Percentiles rank a stretch among this genome's conserved stretches.
Evolutionary conservation across 1,284 basidiomycete genomes (phyloP).

Genomic region (Volvariella surrecta): DNA sequence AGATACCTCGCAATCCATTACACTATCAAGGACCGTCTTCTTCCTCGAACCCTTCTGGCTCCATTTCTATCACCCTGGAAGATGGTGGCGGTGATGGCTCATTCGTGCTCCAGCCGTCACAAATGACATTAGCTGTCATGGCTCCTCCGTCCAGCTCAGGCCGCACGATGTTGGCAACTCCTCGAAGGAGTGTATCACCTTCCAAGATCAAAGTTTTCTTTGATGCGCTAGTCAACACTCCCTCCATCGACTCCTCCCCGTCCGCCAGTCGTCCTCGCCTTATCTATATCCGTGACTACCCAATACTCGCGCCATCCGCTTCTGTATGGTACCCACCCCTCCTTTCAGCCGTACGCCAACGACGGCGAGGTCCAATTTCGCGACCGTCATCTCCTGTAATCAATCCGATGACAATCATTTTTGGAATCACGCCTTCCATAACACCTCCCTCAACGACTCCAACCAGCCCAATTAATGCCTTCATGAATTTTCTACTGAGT

Average conservation of each 20-base stretch:
- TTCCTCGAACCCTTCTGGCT: constrained; percentile 15
- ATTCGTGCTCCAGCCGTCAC: constrained; percentile 27
- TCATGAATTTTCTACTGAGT: constrained; percentile 35
- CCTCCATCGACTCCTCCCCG: constrained; percentile 25
- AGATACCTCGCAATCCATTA: constrained; percentile 63
- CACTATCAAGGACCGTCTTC: constrained; percentile 43
- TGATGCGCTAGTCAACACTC: constrained; percentile 61
- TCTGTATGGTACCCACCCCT: constrained; percentile 76
- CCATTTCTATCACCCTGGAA: constrained; percentile 29
- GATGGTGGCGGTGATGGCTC: constrained; percentile 37
- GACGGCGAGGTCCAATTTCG: constrained; percentile 54
- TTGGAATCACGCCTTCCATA: constrained; percentile 74
- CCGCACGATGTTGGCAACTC: constrained; percentile 31
- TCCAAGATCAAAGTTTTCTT: constrained; percentile 63
- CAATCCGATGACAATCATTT: constrained; percentile 72
- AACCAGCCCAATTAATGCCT: constrained; percentile 22
- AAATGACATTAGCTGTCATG: constrained; percentile 57
- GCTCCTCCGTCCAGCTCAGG: constrained; percentile 34
- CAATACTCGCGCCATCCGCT: constrained; percentile 64
- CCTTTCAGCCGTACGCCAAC: constrained; percentile 64
- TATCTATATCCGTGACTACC: constrained; percentile 76
- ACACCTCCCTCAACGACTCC: constrained; percentile 31
- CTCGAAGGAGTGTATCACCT: constrained; percentile 34
- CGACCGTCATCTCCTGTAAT: constrained; percentile 46
- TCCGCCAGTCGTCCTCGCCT: constrained; percentile 50